A percentile compares a stretch with the other conserved stretches of the same genome.
phyloP scores from a whole-genome alignment of 116 monocot genomes.

The Iris pallida region DNA sequence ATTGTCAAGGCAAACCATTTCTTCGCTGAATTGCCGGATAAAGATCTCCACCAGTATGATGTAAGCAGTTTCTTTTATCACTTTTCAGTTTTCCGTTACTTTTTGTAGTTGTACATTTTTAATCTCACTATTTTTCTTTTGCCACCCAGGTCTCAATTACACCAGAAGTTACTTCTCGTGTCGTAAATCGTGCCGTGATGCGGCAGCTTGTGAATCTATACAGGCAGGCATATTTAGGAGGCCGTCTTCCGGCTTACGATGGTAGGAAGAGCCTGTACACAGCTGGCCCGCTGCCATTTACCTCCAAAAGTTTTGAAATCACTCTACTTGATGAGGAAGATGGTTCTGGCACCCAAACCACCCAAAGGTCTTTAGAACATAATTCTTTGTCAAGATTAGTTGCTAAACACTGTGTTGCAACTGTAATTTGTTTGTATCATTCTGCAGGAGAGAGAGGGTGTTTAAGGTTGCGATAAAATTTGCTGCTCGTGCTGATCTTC shows the following conservation, averaged over 20 bases:
- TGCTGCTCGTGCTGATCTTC: conserved; percentile 77
- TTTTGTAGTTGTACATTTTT: background rate
- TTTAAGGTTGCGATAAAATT: conserved; percentile 76
- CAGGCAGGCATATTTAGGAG: conserved; percentile 41
- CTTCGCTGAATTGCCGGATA: conserved; percentile 60
- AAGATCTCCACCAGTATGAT: conserved; percentile 77
- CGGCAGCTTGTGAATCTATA: conserved; percentile 36
- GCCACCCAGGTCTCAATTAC: conserved; percentile 48
- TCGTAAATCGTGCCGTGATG: conserved; percentile 64
- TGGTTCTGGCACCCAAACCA: conserved; percentile 37
- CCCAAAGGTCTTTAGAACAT: conserved; percentile 38
- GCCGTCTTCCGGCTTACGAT: conserved; percentile 73
- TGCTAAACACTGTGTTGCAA: background rate
- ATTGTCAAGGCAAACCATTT: conserved; percentile 78
- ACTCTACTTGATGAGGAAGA: conserved; percentile 73
- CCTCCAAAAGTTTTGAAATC: conserved; percentile 42
- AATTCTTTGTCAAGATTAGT: background rate
- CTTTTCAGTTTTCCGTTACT: background rate
- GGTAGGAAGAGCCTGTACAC: conserved; percentile 72
- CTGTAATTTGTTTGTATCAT: background rate
- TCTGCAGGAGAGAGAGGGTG: conserved; percentile 53
- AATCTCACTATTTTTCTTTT: background rate
- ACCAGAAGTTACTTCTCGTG: conserved; percentile 58
- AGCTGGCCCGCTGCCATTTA: conserved; percentile 60
- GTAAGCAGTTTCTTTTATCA: conserved; percentile 10